Base-by-base conservation (phyloP, 495 filamentous ascomycete species). In the Aspergillus leporis region DNA sequence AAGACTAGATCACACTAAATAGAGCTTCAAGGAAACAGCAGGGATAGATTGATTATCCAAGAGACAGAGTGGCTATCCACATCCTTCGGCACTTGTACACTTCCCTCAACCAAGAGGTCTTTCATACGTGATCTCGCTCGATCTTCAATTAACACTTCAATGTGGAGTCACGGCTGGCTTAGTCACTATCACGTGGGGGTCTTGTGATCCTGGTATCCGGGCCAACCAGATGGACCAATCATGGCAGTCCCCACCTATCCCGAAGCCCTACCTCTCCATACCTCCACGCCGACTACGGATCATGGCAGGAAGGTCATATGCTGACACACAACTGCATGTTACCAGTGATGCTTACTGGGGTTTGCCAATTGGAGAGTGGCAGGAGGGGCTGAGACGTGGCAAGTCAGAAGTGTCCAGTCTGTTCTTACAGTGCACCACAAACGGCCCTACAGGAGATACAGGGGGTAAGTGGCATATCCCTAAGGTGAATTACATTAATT, bases 111-210 rank as follows among this genome's bases (percentile, higher is more conserved):
- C 30, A 53, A 40, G n/a, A 36, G 21, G n/a, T 53, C 30, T 40
- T 56, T 36, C 43, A 47, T 16, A 12, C 34, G 4, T 45, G 10
- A 45, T 19, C 41, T 47, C 13, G 18, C 43, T 23, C 22, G 13
- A 10, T 38, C 41, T 32, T 19, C 22, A 23, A 47, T 31, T 46
- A 30, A 32, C 36, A 18, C n/a, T 25, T 53, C 51, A 22, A 40
- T 30, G 64, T 61, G 61, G 61, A 57, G 36, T 57, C 6, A 43
- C 40, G 21, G 51, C 40, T 53, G 50, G 41, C 59, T 68, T 55
- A 68, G 45, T 68, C 60, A 68, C 21, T 55, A 21, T 64, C 65
- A 65, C 49, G 62, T 63, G 66, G 41, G 34, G 53, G 60, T 62
- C 62, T 57, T 46, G 55, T 67, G 60, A 16, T 18, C 14, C 0